A percentile compares a stretch with the other conserved stretches of the same genome.
These are phyloP conservation scores for Neofusicoccum ribis DNA, from an alignment of 2,329 filamentous ascomycete species.

Conservation along the genomic window DNA sequence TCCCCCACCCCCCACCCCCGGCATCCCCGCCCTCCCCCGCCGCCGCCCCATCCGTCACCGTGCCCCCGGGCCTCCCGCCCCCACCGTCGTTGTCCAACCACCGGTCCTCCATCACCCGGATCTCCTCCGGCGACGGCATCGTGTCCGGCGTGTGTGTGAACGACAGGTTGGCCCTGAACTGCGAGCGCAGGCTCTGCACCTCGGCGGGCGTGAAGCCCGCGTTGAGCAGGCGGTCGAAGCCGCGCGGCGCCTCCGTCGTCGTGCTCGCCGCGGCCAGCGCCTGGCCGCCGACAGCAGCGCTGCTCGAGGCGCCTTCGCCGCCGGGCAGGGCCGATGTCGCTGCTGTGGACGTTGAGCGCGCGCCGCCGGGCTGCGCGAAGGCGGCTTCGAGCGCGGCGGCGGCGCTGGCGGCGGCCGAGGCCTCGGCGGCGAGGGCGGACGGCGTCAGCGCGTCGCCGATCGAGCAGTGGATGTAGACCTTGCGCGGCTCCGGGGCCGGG, in stretches of 20 bases:
- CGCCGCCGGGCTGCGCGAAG: slow-evolving; percentile 19
- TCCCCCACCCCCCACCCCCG: no score
- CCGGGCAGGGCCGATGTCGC: not conserved
- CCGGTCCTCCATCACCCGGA: slow-evolving; percentile 79
- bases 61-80: slow-evolving; percentile 24
- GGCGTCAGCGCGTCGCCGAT: slow-evolving; percentile 72
- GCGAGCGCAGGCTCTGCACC: slow-evolving; percentile 78
- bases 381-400: slow-evolving; percentile 37
- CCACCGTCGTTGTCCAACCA: slow-evolving; percentile 70
- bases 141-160: slow-evolving; percentile 83
- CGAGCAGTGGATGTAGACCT: slow-evolving; percentile 93
- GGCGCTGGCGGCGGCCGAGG: slow-evolving; percentile 42
- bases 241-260: slow-evolving; percentile 63
- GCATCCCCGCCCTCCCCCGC: no score
- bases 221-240: slow-evolving; percentile 82
- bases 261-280: not conserved
- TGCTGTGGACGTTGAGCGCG: not conserved
- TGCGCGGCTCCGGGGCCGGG: slow-evolving; percentile 36
- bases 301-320: slow-evolving; percentile 22
- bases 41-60: slow-evolving; percentile 32
- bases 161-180: slow-evolving; percentile 84
- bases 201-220: slow-evolving; percentile 82
- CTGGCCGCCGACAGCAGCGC: slow-evolving; percentile 21
- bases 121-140: slow-evolving; percentile 75
- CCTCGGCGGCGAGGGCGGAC: slow-evolving; percentile 70